Base-by-base conservation (phyloP, 805 yeast genomes). In the Vanderwaltozyma yarrowii region DNA sequence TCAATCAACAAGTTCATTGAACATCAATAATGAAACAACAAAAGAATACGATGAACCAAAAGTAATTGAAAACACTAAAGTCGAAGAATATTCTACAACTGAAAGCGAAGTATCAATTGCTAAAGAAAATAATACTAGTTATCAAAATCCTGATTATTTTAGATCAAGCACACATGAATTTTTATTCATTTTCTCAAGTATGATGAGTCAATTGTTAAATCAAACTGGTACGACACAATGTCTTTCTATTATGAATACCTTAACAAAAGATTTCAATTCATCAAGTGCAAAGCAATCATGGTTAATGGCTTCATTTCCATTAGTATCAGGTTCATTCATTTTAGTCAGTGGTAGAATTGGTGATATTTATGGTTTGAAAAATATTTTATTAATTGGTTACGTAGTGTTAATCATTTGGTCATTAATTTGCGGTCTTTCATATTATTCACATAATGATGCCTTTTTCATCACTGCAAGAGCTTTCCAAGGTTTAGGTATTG, bases 321-420 rank as follows among this genome's bases (percentile, higher is more conserved):
- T 82, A 38, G 74, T 85, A 0, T 73, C 80, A 5, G 89, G 89
- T 11, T 78, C 89, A 0, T 75, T 81, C 44, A 80, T 82, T 36
- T 56, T 82, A 27, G 63, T 77, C 4, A 70, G 80, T 27, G 92
- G 92, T 8, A 67, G 78, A 35, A 51, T 80, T 33, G 92, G 94
- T 25, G 94, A 82, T 50, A 62, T 80, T 11, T 74, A 73, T 46
- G 92, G 92, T 0, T 63, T 78, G 37, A 76, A 74, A 41, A 60
- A 54, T 30, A 57, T 74, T n/a, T 64, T 78, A 38, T 30, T 75
- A 0, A 47, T 64, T 4, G 86, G 89, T 1, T 76, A 76, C 57
- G 34, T 57, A 6, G 71, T 82, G 74, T 58, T 70, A 2, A 48
- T 68, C 0, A 24, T 80, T 0, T 78, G 86, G 80, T 62, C 77